Conservation (phyloP, 306 rosid species). For the Elaeagnus macrophylla region DNA sequence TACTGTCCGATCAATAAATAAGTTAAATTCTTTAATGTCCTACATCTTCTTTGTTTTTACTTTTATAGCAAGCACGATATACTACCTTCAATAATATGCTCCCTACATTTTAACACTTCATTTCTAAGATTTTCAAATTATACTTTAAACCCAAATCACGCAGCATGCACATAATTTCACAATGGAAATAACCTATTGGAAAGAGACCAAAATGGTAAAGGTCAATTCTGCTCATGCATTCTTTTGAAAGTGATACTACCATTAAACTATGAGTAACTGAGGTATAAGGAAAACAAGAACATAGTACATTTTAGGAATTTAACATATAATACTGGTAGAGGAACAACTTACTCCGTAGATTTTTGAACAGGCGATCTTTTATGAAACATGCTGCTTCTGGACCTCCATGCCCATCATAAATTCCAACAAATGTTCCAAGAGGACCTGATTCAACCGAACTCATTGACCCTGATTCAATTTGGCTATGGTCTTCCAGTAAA, state of each 20-base stretch:
- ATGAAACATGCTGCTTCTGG: conserved; percentile 80
- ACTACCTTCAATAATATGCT: background rate
- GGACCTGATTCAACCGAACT: conserved; percentile 46
- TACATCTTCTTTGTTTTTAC: too few species aligned
- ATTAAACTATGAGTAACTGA: background rate
- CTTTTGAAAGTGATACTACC: too few species aligned
- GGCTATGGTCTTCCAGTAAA: conserved; percentile 88
- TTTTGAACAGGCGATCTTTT: conserved; percentile 50
- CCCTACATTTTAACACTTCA: background rate
- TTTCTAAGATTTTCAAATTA: background rate
- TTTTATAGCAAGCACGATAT: background rate
- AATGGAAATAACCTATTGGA: background rate
- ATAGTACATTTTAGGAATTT: background rate
- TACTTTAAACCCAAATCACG: background rate
- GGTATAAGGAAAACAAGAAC: background rate
- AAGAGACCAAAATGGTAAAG: background rate
- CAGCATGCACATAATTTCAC: background rate
- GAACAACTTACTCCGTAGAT: conserved; percentile 59
- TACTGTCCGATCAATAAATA: too few species aligned
- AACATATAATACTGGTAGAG: conserved; percentile 6
- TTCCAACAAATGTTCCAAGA: conserved; percentile 77
- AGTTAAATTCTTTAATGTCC: too few species aligned
- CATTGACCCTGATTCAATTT: conserved; percentile 82
- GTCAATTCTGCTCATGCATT: too few species aligned
- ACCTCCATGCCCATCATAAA: conserved; percentile 97